These are phyloP conservation scores for Wickerhamiella domercqiae DNA, from an alignment of 805 yeast genomes.

Conservation along the genomic window DNA sequence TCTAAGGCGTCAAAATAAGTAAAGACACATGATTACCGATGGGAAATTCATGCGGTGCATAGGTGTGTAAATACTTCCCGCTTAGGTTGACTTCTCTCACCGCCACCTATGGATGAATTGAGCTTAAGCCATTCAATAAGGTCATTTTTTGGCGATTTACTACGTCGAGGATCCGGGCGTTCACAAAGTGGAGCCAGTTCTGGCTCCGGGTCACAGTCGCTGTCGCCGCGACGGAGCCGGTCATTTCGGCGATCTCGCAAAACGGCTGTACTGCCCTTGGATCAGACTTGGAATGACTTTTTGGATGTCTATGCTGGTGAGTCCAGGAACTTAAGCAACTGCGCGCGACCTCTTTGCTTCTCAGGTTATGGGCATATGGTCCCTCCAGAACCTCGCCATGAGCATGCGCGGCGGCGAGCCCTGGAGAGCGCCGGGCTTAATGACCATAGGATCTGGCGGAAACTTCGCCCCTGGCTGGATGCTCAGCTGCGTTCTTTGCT, in stretches of 20 bases:
- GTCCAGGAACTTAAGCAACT: slow-evolving; percentile 18
- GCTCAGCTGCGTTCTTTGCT: slow-evolving; percentile 26
- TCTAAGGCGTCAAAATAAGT: slow-evolving; percentile 11
- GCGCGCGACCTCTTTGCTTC: slow-evolving; percentile 42
- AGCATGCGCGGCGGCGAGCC: slow-evolving; percentile 30
- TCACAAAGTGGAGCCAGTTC: too few species aligned
- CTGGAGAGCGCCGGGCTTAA: slow-evolving; percentile 26
- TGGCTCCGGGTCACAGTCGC: too few species aligned
- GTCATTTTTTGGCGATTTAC: too few species aligned
- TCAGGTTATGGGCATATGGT: slow-evolving; percentile 32
- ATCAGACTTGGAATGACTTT: slow-evolving; percentile 18
- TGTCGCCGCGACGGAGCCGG: too few species aligned
- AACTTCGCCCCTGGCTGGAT: slow-evolving; percentile 25
- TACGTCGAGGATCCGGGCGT: too few species aligned
- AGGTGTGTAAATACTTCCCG: slow-evolving; percentile 3
- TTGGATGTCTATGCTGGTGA: slow-evolving; percentile 10
- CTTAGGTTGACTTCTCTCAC: slow-evolving; percentile 3
- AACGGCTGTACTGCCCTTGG: slow-evolving; percentile 6
- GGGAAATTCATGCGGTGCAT: slow-evolving; percentile 1
- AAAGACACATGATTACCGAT: slow-evolving; percentile 3
- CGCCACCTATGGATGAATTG: background rate
- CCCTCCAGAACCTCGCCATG: slow-evolving; percentile 46
- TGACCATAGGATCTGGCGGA: slow-evolving; percentile 37
- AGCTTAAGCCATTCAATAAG: too few species aligned
- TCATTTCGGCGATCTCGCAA: background rate